Evolutionary conservation across 2,329 filamentous ascomycete genomes (phyloP).

Genomic region (Paracoccidioides brasiliensis): DNA sequence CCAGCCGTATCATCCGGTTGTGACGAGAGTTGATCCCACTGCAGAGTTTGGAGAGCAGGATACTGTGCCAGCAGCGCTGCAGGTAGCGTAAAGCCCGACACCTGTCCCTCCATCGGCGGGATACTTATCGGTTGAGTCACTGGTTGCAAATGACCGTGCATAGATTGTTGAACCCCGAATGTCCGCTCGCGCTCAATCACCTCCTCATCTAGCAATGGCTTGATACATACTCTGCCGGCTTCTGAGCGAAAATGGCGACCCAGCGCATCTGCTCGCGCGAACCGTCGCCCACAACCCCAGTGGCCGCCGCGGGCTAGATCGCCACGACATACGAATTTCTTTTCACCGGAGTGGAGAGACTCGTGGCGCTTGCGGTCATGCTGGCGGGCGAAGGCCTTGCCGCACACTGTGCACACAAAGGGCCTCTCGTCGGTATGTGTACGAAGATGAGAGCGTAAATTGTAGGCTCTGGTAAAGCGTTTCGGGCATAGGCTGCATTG

Average conservation of each 20-base stretch:
- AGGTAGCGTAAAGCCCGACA: constrained; percentile 58
- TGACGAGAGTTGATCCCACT: constrained; percentile 64
- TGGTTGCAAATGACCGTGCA: constrained; percentile 46
- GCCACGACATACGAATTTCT: constrained; percentile 95
- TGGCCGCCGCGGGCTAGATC: constrained; percentile 68
- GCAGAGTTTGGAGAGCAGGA: constrained; percentile 78
- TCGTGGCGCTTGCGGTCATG: constrained; percentile 97
- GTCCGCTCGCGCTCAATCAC: constrained; percentile 64
- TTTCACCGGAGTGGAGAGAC: constrained; percentile 89
- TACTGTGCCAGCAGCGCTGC: constrained; percentile 83
- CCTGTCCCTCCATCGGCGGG: constrained; percentile 45
- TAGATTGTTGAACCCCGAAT: constrained; percentile 54
- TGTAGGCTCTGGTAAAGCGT: constrained; percentile 91
- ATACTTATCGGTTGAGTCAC: constrained; percentile 46
- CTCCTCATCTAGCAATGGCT: constrained; percentile 92
- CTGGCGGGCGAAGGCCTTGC: constrained; percentile 92
- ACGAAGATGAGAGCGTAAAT: constrained; percentile 82
- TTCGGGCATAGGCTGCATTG: constrained; percentile 91
- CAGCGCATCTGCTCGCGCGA: constrained; percentile 87
- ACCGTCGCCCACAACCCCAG: constrained; percentile 88
- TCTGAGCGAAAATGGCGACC: constrained; percentile 92
- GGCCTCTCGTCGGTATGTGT: constrained; percentile 96
- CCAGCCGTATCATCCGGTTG: constrained; percentile 47
- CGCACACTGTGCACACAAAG: constrained; percentile 92
- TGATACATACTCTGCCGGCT: constrained; percentile 90